Evolutionary conservation across 2,329 filamentous ascomycete genomes (phyloP).

Genomic region (Cercospora sesami): DNA sequence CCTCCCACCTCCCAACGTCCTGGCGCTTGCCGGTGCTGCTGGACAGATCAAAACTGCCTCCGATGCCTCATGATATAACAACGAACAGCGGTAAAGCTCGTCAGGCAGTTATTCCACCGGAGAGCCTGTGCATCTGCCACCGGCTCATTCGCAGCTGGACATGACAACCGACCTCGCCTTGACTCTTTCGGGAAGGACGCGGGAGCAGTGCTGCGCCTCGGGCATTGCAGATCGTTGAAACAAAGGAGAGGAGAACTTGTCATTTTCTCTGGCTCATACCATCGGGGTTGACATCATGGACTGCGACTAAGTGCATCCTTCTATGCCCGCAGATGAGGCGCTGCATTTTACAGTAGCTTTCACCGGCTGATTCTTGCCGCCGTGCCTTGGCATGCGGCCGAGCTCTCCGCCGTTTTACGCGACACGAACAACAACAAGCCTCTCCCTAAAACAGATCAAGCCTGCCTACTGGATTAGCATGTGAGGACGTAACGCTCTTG

Average conservation of each 20-base stretch:
- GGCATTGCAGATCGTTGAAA: not conserved
- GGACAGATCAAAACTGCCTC: not conserved
- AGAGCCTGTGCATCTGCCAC: not conserved
- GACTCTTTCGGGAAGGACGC: constrained; percentile 2
- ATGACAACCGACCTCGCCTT: not conserved
- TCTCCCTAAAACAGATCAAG: not conserved
- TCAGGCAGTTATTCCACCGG: not conserved
- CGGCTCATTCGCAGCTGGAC: not conserved
- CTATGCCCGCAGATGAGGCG: not conserved
- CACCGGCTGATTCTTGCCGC: not conserved
- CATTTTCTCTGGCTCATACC: not conserved
- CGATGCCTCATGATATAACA: not conserved
- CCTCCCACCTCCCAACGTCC: not conserved
- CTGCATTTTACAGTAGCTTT: not conserved
- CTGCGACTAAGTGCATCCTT: not conserved
- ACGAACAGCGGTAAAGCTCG: not conserved
- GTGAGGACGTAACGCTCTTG: not conserved
- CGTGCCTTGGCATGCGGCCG: not conserved
- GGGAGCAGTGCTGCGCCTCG: not conserved
- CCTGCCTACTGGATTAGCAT: not conserved
- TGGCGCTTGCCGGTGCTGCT: not conserved
- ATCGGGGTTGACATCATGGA: not conserved
- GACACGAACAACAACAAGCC: not conserved
- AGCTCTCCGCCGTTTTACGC: not conserved
- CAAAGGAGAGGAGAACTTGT: not conserved